A percentile compares a stretch with the other conserved stretches of the same genome.
Conservation (phyloP, 306 rosid species). For the Medicago lupulina region DNA sequence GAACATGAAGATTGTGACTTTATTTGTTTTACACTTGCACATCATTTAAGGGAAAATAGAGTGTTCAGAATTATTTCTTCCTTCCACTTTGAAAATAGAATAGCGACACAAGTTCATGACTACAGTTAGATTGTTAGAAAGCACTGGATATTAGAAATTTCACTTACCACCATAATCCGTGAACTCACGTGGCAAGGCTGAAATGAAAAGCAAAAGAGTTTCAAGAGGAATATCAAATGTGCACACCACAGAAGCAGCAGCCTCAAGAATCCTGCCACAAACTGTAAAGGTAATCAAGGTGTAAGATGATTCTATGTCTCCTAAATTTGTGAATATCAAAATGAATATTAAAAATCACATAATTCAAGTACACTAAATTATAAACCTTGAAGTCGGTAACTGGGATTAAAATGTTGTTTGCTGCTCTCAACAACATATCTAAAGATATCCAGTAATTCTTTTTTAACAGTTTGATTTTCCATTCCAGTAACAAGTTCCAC, state of each 20-base stretch:
- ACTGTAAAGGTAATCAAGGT: conserved; percentile 57
- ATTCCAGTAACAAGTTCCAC: conserved; percentile 50
- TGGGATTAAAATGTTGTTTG: conserved; percentile 97
- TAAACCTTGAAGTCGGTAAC: conserved; percentile 85
- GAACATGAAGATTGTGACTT: conserved; percentile 3
- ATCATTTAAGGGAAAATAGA: conserved; percentile 19
- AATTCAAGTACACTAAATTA: conserved; percentile 52
- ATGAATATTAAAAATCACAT: conserved; percentile 38
- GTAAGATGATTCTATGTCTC: conserved; percentile 38
- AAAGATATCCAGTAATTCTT: conserved; percentile 64
- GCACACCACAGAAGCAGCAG: conserved; percentile 78
- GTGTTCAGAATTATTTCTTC: conserved; percentile 20
- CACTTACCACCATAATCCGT: conserved; percentile 81
- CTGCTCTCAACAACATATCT: conserved; percentile 86
- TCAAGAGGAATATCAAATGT: conserved; percentile 73
- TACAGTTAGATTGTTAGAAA: conserved; percentile 26
- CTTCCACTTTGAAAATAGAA: conserved; percentile 12
- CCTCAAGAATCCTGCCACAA: conserved; percentile 77
- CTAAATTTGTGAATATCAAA: conserved; percentile 31
- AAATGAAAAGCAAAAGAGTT: conserved; percentile 71
- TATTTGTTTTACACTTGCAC: neutral
- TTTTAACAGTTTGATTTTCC: conserved; percentile 51
- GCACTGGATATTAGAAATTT: conserved; percentile 31
- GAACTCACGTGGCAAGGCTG: conserved; percentile 83
- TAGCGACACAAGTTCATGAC: conserved; percentile 18